Percentiles rank a stretch among this genome's conserved stretches.
Evolutionary conservation across 2,329 filamentous ascomycete genomes (phyloP).

Genomic region (Zymoseptoria tritici): DNA sequence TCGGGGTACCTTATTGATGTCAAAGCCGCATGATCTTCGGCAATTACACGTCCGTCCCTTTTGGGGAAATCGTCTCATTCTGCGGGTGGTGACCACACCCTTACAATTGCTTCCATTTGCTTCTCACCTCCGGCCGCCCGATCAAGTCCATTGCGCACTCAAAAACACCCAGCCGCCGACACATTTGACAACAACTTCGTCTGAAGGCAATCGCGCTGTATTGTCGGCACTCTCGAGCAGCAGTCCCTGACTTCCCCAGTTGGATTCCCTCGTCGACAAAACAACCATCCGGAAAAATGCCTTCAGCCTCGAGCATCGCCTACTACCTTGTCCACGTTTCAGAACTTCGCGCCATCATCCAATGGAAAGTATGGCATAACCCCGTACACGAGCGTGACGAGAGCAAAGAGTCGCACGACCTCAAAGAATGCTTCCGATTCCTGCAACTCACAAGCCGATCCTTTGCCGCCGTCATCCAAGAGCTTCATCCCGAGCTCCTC

Average conservation of each 20-base stretch:
- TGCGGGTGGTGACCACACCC: background rate
- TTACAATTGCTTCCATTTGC: background rate
- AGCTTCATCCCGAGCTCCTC: conserved; percentile 88
- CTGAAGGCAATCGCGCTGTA: background rate
- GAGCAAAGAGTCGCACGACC: conserved; percentile 63
- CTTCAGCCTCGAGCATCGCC: conserved; percentile 22
- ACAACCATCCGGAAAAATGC: conserved; percentile 21
- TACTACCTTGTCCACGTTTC: conserved; percentile 31
- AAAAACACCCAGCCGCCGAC: background rate
- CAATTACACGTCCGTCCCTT: background rate
- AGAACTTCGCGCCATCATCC: conserved; percentile 33
- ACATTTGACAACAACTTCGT: background rate
- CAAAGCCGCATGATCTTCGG: background rate
- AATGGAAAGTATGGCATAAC: conserved; percentile 82
- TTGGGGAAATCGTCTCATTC: background rate
- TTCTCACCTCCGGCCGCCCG: background rate
- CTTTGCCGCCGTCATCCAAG: conserved; percentile 87
- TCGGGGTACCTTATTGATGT: background rate
- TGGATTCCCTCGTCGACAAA: background rate
- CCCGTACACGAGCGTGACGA: conserved; percentile 78
- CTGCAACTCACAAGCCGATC: conserved; percentile 85
- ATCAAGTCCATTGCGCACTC: no score
- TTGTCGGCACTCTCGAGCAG: background rate
- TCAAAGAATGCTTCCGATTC: conserved; percentile 78
- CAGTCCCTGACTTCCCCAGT: background rate